A percentile compares a stretch with the other conserved stretches of the same genome.
Evolutionary conservation across 2,329 filamentous ascomycete species (phyloP).

Genomic region (Epicoccum nigrum): DNA sequence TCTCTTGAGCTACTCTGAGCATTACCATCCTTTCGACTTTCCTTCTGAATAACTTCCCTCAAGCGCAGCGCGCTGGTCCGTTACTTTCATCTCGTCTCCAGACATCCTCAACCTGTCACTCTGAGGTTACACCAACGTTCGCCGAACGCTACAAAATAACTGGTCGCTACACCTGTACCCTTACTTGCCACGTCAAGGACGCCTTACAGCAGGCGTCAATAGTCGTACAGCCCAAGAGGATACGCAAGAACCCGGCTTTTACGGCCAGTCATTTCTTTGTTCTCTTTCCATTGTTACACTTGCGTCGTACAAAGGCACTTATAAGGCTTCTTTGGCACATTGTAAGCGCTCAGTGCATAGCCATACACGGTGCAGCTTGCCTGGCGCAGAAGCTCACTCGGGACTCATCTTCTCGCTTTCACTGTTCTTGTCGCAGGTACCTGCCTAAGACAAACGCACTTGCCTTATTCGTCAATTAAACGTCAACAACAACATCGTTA

Average conservation of each 20-base stretch:
- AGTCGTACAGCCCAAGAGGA: constrained; percentile 1
- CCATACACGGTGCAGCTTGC: neutral
- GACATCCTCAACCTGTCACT: constrained; percentile 9
- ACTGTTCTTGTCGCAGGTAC: neutral
- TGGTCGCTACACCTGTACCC: constrained; percentile 9
- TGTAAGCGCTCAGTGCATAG: neutral
- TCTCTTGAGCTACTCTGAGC: neutral
- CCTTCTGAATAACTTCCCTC: too few relatives aligned
- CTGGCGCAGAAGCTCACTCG: neutral
- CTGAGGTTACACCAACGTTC: constrained; percentile 13
- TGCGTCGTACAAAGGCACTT: neutral
- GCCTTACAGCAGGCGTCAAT: neutral
- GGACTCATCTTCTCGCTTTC: constrained; percentile 7
- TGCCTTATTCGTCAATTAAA: constrained; percentile 10
- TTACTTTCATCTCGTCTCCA: neutral
- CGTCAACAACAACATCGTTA: neutral
- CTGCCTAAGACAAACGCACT: neutral
- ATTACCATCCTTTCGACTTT: neutral
- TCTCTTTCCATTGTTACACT: neutral
- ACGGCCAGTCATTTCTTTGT: neutral
- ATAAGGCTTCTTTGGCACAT: neutral
- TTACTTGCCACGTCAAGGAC: neutral
- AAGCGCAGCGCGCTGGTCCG: neutral
- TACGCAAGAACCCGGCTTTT: neutral
- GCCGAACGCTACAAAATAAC: constrained; percentile 7